A percentile compares a stretch with the other conserved stretches of the same genome.
Evolutionary conservation across 371 early-diverging fungal species (phyloP).

Genomic region (Mortierella sp.): DNA sequence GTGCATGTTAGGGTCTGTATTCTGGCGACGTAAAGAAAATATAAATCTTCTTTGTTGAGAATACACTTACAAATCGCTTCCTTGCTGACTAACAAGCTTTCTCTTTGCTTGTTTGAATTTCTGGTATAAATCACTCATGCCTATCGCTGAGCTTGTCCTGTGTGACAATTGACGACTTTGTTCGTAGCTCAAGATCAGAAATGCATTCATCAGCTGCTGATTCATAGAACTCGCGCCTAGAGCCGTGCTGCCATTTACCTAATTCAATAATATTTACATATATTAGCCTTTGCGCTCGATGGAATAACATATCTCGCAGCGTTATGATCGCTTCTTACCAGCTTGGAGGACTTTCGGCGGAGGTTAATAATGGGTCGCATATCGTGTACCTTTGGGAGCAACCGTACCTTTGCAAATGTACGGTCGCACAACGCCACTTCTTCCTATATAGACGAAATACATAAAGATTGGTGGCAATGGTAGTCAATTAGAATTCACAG

Average conservation of each 20-base stretch:
- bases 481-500: too few relatives aligned
- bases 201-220: constrained; percentile 26
- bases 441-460: constrained; percentile 12
- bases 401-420: constrained; percentile 67
- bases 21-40: background rate
- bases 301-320: too few relatives aligned
- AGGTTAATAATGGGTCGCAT: constrained; percentile 80
- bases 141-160: constrained; percentile 19
- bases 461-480: too few relatives aligned
- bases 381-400: constrained; percentile 78
- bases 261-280: background rate
- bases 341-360: constrained; percentile 28
- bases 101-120: constrained; percentile 64
- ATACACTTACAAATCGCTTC: constrained; percentile 8
- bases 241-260: constrained; percentile 40
- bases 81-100: constrained; percentile 17
- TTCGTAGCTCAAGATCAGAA: constrained; percentile 32
- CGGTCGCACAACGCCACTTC: constrained; percentile 38
- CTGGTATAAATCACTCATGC: constrained; percentile 66
- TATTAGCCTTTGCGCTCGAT: too few relatives aligned
- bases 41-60: background rate
- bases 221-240: constrained; percentile 20
- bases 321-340: constrained; percentile 14
- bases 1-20: background rate
- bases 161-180: constrained; percentile 11